phyloP scores from a whole-genome alignment of 352 stramenopile species.

The Phytophthora nicotianae region DNA sequence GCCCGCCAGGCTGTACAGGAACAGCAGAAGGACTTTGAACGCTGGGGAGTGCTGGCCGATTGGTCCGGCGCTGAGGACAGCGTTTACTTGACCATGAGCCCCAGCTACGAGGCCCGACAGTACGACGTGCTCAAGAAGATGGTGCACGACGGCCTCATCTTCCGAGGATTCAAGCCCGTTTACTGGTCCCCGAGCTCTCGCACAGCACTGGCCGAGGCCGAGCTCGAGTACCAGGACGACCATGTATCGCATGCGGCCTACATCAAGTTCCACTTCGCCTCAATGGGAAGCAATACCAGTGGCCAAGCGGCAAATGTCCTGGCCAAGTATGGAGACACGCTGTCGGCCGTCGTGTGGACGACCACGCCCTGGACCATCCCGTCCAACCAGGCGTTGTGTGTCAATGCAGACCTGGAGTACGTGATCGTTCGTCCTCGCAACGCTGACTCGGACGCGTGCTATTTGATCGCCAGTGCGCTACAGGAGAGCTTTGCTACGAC shows the following conservation, averaged over 20 bases:
- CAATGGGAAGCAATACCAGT: constrained; percentile 31
- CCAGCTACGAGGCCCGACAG: constrained; percentile 96
- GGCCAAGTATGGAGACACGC: constrained; percentile 43
- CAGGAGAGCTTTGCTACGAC: constrained; percentile 49
- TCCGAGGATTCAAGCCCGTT: constrained; percentile 97
- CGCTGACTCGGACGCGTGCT: constrained; percentile 39
- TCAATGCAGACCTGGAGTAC: constrained; percentile 96
- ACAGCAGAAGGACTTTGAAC: constrained; percentile 93
- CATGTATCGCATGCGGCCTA: constrained; percentile 97
- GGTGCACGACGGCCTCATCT: constrained; percentile 95
- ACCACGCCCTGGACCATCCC: constrained; percentile 99
- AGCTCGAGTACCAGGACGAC: constrained; percentile 98
- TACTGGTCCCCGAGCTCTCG: constrained; percentile 98
- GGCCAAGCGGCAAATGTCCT: constrained; percentile 30
- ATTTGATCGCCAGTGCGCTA: constrained; percentile 69
- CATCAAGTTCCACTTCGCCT: constrained; percentile 82
- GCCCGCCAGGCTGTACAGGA: constrained; percentile 93
- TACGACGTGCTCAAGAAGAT: constrained; percentile 98
- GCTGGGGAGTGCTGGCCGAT: constrained; percentile 94
- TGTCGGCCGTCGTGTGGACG: constrained; percentile 95
- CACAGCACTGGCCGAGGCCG: constrained; percentile 98
- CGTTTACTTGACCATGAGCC: constrained; percentile 95
- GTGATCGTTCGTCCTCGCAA: constrained; percentile 75
- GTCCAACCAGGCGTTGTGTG: constrained; percentile 96
- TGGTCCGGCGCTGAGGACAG: constrained; percentile 74